phyloP scores from a whole-genome alignment of 129 eudicot species.

The Tagetes erecta region DNA sequence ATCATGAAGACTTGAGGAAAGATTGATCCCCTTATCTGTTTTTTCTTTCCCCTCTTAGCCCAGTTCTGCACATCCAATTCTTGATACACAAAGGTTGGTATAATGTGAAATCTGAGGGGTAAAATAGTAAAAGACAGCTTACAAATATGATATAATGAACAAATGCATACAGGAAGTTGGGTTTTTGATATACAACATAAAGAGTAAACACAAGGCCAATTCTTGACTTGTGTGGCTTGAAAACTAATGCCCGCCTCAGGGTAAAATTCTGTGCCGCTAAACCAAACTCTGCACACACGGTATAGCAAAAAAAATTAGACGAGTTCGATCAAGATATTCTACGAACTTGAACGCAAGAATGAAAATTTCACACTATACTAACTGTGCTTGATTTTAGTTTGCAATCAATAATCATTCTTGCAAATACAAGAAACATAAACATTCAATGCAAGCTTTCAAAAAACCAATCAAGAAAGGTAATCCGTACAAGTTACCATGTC shows the following conservation, averaged over 20 bases:
- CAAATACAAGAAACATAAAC: neutral
- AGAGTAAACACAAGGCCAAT: slow-evolving; percentile 13
- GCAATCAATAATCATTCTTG: neutral
- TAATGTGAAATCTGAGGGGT: neutral
- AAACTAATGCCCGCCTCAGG: slow-evolving; percentile 10
- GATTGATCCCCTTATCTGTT: neutral
- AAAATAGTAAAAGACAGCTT: neutral
- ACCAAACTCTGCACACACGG: slow-evolving; percentile 29
- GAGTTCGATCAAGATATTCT: neutral
- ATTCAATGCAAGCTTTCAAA: neutral
- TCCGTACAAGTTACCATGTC: neutral
- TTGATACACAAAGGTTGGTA: neutral
- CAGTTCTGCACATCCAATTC: neutral
- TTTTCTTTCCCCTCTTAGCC: neutral
- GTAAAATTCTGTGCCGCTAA: slow-evolving; percentile 1
- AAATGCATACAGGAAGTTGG: neutral
- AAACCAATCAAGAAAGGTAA: neutral
- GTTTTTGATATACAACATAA: slow-evolving; percentile 20
- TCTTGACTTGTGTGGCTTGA: slow-evolving; percentile 28
- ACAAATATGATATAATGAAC: neutral
- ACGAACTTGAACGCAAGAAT: neutral
- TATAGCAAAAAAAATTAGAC: slow-evolving; percentile 12
- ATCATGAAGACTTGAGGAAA: neutral
- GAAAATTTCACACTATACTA: neutral
- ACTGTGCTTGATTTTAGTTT: neutral